These are phyloP conservation scores for Bryoglossum gracile DNA, from an alignment of 495 filamentous ascomycete species.

Conservation along the genomic window DNA sequence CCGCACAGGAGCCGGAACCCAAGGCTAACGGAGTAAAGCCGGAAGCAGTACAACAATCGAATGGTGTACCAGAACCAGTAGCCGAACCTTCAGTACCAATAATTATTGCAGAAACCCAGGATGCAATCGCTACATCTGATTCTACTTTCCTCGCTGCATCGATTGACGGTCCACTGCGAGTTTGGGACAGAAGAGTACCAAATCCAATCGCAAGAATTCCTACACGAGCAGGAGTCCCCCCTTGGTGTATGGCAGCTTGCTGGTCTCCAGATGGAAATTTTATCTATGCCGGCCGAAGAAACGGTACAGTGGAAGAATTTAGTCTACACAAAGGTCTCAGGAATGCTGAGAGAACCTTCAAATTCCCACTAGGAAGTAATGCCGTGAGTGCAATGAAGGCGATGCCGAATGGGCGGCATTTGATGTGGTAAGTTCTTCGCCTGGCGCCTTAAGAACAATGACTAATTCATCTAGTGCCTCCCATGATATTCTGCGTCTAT, in stretches of 20 bases:
- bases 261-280: constrained; percentile 95
- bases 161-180: constrained; percentile 77
- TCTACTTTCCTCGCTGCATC: constrained; percentile 80
- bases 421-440: constrained; percentile 62
- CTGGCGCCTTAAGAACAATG: neutral
- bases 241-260: constrained; percentile 98
- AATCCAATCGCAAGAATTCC: constrained; percentile 72
- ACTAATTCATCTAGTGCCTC: constrained; percentile 54
- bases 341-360: constrained; percentile 71
- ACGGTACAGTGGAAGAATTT: constrained; percentile 93
- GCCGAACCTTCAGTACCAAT: constrained; percentile 19
- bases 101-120: constrained; percentile 29
- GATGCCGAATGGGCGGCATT: constrained; percentile 90
- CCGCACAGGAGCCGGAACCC: neutral
- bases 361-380: constrained; percentile 83
- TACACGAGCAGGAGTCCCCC: constrained; percentile 64
- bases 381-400: constrained; percentile 77
- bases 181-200: constrained; percentile 83
- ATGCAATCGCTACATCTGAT: constrained; percentile 39
- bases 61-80: constrained; percentile 48
- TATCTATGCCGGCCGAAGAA: constrained; percentile 88
- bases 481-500: constrained; percentile 88
- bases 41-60: constrained; percentile 33
- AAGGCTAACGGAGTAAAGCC: constrained; percentile 29
- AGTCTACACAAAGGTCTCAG: constrained; percentile 73